Base-by-base conservation (phyloP, 2,329 filamentous ascomycete genomes). In the Daldinia sp. region DNA sequence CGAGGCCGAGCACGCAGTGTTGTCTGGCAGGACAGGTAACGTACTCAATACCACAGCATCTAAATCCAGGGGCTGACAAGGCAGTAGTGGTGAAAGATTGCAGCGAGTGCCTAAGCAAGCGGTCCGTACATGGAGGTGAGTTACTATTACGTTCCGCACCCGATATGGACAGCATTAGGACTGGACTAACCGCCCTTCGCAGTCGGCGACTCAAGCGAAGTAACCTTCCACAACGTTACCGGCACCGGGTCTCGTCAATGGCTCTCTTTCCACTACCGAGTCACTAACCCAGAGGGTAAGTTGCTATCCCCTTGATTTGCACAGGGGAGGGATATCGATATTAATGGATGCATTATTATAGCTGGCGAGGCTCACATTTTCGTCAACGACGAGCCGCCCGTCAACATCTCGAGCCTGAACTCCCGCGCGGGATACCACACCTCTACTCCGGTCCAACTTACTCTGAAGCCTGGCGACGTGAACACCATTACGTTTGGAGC, bases 381-480 rank as follows among this genome's bases (percentile, higher is more conserved):
- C 13, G 74, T 81, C 48, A 82, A 82, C 46, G 75, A 78, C 18
- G 73, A 77, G 48, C 69, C 72, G 3, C 69, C 78, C 4, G 74
- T 78, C 23, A 81, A 81, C 66, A 74, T 82, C 51, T 80, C 79
- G 12, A 70, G 72, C 41, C 65, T 81, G 33, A 82, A 82, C 69
- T 78, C 75, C 6, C 75, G 78, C 13, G 80, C 79, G 15, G 80
- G 80, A 15, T 79, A 76, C 56, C 78, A 80, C 39, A 70, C 77
- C 37, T 73, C 75, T 6, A 75, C 80, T 6, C 79, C 80, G 0
- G 71, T 81, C 12, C 75, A 78, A 59, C 67, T 81, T 26, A 72
- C 64, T 18, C 67, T 81, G 18, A 70, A 70, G 56, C 60, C 54
- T 6, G 79, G 76, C 1, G 75, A 78, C 48, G 73, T 67, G n/a